phyloP scores from a whole-genome alignment of 345 rosid species.

The Zanthoxylum bungeanum region DNA sequence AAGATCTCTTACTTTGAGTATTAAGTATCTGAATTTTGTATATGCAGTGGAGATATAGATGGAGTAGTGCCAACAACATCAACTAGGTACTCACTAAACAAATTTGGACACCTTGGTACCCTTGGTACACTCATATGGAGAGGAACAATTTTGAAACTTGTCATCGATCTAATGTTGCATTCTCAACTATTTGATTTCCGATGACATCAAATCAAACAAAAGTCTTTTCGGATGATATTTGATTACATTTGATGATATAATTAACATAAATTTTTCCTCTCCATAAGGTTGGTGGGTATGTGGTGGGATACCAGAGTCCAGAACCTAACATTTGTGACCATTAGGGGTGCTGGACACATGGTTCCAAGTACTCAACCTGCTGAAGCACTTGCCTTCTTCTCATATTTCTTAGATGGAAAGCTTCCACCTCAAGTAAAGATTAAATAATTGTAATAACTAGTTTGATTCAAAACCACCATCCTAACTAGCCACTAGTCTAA shows the following conservation, averaged over 20 bases:
- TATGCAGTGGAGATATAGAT: constrained; percentile 3
- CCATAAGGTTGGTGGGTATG: constrained; percentile 17
- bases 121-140: constrained; percentile 9
- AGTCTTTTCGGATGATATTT: background rate
- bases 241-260: background rate
- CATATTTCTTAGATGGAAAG: constrained; percentile 13
- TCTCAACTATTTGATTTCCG: too few relatives aligned
- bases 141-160: constrained; percentile 3
- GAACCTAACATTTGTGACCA: constrained; percentile 19
- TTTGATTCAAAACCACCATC: background rate
- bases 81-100: constrained; percentile 15
- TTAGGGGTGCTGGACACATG: constrained; percentile 20
- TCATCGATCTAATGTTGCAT: background rate
- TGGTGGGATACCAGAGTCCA: constrained; percentile 12
- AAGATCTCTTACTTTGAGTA: background rate
- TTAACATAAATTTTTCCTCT: background rate
- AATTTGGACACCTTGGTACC: background rate
- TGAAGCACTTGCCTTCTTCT: constrained; percentile 11
- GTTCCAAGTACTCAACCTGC: constrained; percentile 23
- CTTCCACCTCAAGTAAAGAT: background rate
- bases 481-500: background rate
- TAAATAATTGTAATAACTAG: background rate
- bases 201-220: too few relatives aligned
- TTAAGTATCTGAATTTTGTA: background rate
- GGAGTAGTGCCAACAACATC: background rate